Evolutionary conservation across 179 eudicot genomes (phyloP).

Genomic region (Amaranthus tricolor): DNA sequence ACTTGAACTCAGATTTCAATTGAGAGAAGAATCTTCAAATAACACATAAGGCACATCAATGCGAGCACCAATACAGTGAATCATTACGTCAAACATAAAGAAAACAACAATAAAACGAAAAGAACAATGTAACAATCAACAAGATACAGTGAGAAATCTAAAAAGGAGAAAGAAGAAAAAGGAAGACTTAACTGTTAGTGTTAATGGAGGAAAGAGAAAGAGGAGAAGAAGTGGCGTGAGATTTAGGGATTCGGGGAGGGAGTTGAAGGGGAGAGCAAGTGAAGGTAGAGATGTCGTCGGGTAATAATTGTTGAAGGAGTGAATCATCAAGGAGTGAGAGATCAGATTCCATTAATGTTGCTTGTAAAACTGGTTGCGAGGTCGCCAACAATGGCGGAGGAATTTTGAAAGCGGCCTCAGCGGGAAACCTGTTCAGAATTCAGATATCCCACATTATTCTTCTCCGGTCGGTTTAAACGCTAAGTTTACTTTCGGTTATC

Average conservation of each 20-base stretch:
- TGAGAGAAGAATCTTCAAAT: not conserved
- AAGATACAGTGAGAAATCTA: not conserved
- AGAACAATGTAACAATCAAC: not conserved
- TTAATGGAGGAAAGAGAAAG: constrained; percentile 3
- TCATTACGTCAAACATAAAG: not conserved
- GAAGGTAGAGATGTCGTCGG: constrained; percentile 27
- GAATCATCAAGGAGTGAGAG: constrained; percentile 39
- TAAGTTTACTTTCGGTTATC: no score
- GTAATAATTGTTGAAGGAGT: constrained; percentile 27
- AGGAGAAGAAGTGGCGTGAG: constrained; percentile 6
- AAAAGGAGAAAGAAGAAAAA: not conserved
- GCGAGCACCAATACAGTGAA: not conserved
- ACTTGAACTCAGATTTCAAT: not conserved
- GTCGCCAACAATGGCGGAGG: no score
- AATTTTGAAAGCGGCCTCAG: no score
- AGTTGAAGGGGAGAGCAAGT: constrained; percentile 35
- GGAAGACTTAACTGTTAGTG: constrained; percentile 21
- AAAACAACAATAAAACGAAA: not conserved
- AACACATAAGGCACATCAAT: not conserved
- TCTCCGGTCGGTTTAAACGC: no score
- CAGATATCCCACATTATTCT: no score
- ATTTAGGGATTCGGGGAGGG: constrained; percentile 5
- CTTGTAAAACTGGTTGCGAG: no score
- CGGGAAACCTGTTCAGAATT: no score
- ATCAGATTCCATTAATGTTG: no score